phyloP scores from a whole-genome alignment of 495 filamentous ascomycete genomes.

The Ascobolus immersus region DNA sequence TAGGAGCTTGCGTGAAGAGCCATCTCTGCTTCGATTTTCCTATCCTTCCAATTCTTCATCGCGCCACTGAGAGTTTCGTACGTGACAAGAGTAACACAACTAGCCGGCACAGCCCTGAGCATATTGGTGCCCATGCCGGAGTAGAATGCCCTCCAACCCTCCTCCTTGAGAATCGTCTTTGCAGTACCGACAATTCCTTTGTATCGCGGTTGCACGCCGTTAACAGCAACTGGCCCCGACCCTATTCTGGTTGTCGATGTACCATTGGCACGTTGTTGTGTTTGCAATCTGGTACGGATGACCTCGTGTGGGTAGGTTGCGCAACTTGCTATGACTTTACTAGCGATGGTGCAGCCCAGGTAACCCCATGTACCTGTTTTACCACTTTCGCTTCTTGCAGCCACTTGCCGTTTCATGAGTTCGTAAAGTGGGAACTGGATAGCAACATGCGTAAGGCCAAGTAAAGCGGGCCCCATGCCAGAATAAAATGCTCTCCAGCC shows the following conservation, averaged over 20 bases:
- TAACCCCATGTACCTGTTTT: slow-evolving; percentile 42
- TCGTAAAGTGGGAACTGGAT: slow-evolving; percentile 96
- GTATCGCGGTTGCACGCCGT: slow-evolving; percentile 44
- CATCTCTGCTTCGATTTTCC: too few species aligned
- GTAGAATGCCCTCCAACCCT: slow-evolving; percentile 93
- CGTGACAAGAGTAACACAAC: slow-evolving; percentile 90
- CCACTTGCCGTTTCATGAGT: slow-evolving; percentile 71
- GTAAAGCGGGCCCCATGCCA: slow-evolving; percentile 68
- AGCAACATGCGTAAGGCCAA: slow-evolving; percentile 84
- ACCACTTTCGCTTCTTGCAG: slow-evolving; percentile 37
- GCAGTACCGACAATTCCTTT: slow-evolving; percentile 57
- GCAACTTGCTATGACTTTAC: slow-evolving; percentile 81
- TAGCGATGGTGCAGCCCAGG: slow-evolving; percentile 67
- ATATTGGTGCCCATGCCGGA: slow-evolving; percentile 95
- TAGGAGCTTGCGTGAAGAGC: too few species aligned
- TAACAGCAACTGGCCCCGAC: not conserved
- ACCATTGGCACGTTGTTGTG: slow-evolving; percentile 33
- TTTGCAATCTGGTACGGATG: slow-evolving; percentile 68
- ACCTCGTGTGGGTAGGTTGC: slow-evolving; percentile 97
- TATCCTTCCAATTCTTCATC: too few species aligned
- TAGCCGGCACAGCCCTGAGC: slow-evolving; percentile 79
- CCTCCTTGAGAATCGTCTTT: slow-evolving; percentile 61
- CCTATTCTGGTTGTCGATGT: not conserved
- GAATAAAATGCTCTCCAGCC: slow-evolving; percentile 85
- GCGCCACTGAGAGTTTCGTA: too few species aligned